Evolutionary conservation across 2,329 filamentous ascomycete genomes (phyloP).

Genomic region (Basipetospora chlamydospora): DNA sequence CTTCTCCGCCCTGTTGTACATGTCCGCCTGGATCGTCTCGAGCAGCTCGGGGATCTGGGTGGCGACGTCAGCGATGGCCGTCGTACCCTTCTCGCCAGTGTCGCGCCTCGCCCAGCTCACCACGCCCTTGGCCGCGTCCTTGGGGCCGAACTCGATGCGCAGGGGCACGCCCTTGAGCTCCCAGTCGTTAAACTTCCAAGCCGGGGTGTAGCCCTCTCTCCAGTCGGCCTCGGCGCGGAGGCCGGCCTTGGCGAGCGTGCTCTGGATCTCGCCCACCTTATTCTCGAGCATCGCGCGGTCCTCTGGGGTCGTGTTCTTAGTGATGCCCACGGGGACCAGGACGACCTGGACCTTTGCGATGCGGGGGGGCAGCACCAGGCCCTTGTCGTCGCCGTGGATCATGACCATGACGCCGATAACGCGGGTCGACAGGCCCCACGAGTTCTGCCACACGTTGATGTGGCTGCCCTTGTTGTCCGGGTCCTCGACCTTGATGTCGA

Average conservation of each 20-base stretch:
- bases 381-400: slow-evolving; percentile 93
- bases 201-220: slow-evolving; percentile 83
- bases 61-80: slow-evolving; percentile 59
- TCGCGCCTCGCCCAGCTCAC: slow-evolving; percentile 82
- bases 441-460: slow-evolving; percentile 94
- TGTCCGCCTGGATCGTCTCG: slow-evolving; percentile 76
- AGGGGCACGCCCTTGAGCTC: slow-evolving; percentile 92
- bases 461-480: slow-evolving; percentile 67
- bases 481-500: slow-evolving; percentile 93
- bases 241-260: slow-evolving; percentile 54
- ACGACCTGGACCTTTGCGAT: slow-evolving; percentile 77
- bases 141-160: slow-evolving; percentile 88
- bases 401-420: slow-evolving; percentile 98
- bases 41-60: slow-evolving; percentile 67
- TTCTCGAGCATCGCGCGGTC: slow-evolving; percentile 63
- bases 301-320: slow-evolving; percentile 70
- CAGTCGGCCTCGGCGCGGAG: slow-evolving; percentile 70
- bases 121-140: slow-evolving; percentile 74
- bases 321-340: slow-evolving; percentile 86
- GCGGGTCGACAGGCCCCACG: slow-evolving; percentile 93
- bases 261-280: slow-evolving; percentile 57
- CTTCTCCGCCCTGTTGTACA: slow-evolving; percentile 62
- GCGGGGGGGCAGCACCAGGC: slow-evolving; percentile 80
- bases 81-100: slow-evolving; percentile 66
- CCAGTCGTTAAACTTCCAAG: slow-evolving; percentile 99